These are phyloP conservation scores for Penicillium silybi DNA, from an alignment of 495 filamentous ascomycete species.

Conservation along the genomic window DNA sequence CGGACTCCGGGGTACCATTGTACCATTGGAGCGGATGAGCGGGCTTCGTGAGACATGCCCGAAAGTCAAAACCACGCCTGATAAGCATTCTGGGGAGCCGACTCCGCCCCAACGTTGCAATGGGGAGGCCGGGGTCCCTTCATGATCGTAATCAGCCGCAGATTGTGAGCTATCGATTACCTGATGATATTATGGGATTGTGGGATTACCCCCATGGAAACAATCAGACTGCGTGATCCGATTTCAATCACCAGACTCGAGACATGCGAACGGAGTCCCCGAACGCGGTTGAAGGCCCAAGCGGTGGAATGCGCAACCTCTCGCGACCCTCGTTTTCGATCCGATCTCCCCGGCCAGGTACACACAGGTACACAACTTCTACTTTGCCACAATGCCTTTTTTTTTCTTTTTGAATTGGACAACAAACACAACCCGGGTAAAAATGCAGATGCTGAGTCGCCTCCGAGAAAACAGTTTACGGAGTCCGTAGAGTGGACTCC, in stretches of 20 bases:
- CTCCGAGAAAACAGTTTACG: not conserved
- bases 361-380: too few relatives aligned
- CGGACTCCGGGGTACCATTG: slow-evolving; percentile 17
- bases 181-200: not conserved
- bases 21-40: too few relatives aligned
- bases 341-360: not conserved
- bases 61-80: slow-evolving; percentile 6
- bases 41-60: slow-evolving; percentile 4
- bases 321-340: too few relatives aligned
- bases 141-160: not conserved
- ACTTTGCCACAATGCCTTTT: too few relatives aligned
- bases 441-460: slow-evolving; percentile 4
- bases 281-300: not conserved
- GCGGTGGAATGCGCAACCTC: not conserved
- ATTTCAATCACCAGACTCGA: not conserved
- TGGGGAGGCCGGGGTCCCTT: not conserved
- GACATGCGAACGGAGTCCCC: not conserved
- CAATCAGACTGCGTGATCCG: not conserved
- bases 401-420: too few relatives aligned
- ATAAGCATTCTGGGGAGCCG: slow-evolving; percentile 4
- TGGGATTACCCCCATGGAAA: not conserved
- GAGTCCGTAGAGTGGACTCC: slow-evolving; percentile 13
- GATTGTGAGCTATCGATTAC: not conserved
- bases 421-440: not conserved
- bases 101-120: slow-evolving; percentile 21